A percentile compares a stretch with the other conserved stretches of the same genome.
These are phyloP conservation scores for Neostapfia colusana DNA, from an alignment of 176 grass and related monocot species.

Conservation along the genomic window DNA sequence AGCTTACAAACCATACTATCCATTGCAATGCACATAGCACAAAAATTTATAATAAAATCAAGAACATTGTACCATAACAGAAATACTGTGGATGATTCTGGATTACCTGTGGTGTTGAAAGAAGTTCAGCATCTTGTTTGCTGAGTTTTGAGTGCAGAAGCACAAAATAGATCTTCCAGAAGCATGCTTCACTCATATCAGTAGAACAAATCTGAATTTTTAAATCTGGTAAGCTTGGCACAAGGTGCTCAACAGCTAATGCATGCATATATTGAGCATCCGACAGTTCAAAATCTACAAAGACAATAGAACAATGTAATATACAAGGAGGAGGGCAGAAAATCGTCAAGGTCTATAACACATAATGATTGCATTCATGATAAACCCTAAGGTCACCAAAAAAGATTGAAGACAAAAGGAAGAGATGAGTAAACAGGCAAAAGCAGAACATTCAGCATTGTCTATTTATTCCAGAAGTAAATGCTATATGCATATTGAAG, in stretches of 20 bases:
- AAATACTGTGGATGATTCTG: background rate
- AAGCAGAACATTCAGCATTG: background rate
- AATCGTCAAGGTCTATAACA: background rate
- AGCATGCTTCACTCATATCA: conserved; percentile 75
- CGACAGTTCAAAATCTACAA: conserved; percentile 69
- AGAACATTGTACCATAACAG: background rate
- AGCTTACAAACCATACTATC: background rate
- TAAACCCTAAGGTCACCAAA: conserved; percentile 4
- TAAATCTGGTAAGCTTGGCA: conserved; percentile 50
- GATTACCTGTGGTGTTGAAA: conserved; percentile 65
- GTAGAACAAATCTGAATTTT: conserved; percentile 59
- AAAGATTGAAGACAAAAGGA: background rate
- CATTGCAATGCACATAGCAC: background rate
- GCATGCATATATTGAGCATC: conserved; percentile 68
- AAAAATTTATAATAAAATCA: background rate
- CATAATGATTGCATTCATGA: background rate
- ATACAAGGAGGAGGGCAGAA: background rate
- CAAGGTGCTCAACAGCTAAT: conserved; percentile 48
- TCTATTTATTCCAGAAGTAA: conserved; percentile 16
- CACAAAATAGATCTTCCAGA: conserved; percentile 92
- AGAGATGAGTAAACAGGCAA: background rate
- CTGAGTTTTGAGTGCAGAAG: conserved; percentile 72
- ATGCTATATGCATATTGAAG: background rate
- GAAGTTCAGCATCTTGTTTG: conserved; percentile 60
- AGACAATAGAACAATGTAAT: conserved; percentile 18